Conservation (phyloP, 1,284 basidiomycete species). For the Cutaneotrichosporon sp. region DNA sequence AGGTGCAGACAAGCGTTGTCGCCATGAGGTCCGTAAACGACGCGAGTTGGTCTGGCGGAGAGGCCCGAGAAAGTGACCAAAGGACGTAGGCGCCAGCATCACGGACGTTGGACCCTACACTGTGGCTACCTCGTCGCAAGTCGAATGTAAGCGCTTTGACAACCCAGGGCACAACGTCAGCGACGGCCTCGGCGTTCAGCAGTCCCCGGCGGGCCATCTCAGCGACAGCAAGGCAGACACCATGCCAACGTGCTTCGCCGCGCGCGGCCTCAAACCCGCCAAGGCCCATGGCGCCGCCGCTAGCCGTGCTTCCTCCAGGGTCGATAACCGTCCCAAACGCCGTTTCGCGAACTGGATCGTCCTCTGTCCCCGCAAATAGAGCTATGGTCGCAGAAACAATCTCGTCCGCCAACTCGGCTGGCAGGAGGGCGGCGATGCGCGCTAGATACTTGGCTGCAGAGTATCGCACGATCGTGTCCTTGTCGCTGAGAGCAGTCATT, state of each 20-base stretch:
- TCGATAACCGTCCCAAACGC: constrained; percentile 38
- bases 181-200: constrained; percentile 57
- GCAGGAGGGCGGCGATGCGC: constrained; percentile 74
- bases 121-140: constrained; percentile 81
- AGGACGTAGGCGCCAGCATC: constrained; percentile 92
- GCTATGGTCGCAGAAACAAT: constrained; percentile 71
- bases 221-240: constrained; percentile 84
- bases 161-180: constrained; percentile 67
- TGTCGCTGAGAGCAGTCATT: constrained; percentile 73
- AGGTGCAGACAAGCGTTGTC: constrained; percentile 65
- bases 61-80: constrained; percentile 85
- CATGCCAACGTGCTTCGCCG: constrained; percentile 89
- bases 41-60: constrained; percentile 57
- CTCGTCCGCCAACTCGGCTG: constrained; percentile 67
- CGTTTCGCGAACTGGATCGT: constrained; percentile 40
- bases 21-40: constrained; percentile 65
- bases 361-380: constrained; percentile 54
- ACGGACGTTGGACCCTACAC: constrained; percentile 87
- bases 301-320: constrained; percentile 57
- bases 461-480: constrained; percentile 94
- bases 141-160: constrained; percentile 88
- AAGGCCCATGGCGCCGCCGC: constrained; percentile 54
- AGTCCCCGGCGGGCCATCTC: constrained; percentile 83
- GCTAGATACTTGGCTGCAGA: constrained; percentile 90
- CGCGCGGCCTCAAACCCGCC: constrained; percentile 59